Conservation (phyloP, 164 flowering plant genomes). For the Sextonia rubra region DNA sequence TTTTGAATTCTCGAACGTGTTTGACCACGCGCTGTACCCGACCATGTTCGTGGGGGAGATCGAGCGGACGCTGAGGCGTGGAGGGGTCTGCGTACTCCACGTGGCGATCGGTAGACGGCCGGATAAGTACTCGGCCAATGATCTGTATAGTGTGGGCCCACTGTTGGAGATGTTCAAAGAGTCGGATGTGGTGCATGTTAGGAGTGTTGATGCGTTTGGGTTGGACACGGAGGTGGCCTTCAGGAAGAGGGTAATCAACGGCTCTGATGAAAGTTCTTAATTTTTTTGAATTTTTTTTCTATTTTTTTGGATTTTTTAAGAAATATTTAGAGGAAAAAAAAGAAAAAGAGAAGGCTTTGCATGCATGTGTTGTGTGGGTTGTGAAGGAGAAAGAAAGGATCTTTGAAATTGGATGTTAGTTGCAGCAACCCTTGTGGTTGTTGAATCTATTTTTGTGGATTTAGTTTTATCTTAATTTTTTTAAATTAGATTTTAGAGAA, state of each 20-base stretch:
- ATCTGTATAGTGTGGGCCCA: conserved; percentile 51
- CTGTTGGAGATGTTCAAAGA: conserved; percentile 47
- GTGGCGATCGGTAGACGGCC: conserved; percentile 52
- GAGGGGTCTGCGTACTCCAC: conserved; percentile 76
- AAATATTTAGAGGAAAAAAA: too few species aligned
- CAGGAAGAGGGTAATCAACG: conserved; percentile 29
- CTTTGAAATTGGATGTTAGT: too few species aligned
- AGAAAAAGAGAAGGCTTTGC: too few species aligned
- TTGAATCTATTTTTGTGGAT: too few species aligned
- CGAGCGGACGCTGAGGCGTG: conserved; percentile 76
- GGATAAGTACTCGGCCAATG: conserved; percentile 86
- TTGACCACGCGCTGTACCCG: conserved; percentile 88
- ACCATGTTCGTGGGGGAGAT: conserved; percentile 65
- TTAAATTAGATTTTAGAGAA: too few species aligned
- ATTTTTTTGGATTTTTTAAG: too few species aligned
- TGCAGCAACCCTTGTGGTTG: too few species aligned
- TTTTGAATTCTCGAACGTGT: conserved; percentile 90
- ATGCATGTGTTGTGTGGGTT: too few species aligned
- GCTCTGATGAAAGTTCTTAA: not conserved
- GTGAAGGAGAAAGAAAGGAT: too few species aligned
- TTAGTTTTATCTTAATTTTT: too few species aligned
- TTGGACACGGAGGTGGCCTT: conserved; percentile 77
- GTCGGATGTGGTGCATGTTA: conserved; percentile 46
- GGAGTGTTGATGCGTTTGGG: conserved; percentile 78
- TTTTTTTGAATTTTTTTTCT: too few species aligned